Conservation (phyloP, 129 eudicot genomes). For the Centella asiatica region DNA sequence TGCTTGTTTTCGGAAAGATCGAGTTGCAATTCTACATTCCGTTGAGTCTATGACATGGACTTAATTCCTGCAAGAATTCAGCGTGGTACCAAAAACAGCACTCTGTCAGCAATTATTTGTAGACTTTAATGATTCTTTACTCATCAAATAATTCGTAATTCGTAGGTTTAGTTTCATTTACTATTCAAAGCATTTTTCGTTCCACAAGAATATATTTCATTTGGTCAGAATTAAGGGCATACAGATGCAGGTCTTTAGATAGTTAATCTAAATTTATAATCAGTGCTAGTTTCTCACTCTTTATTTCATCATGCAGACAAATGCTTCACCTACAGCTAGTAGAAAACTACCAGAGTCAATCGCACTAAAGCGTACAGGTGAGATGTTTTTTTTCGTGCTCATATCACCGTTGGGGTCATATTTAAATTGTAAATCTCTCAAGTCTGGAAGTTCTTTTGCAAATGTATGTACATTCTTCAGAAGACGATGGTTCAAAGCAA, state of each 20-base stretch:
- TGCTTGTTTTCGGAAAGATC: no score
- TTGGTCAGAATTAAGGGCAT: neutral
- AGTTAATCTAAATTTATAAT: neutral
- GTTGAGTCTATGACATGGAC: no score
- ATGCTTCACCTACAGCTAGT: conserved; percentile 29
- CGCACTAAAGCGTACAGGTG: conserved; percentile 34
- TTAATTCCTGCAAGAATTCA: no score
- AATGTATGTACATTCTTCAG: conserved; percentile 6
- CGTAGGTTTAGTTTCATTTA: neutral
- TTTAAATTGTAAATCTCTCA: conserved; percentile 4
- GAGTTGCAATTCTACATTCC: no score
- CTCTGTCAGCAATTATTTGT: neutral
- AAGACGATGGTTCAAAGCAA: conserved; percentile 44
- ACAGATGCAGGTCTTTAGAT: neutral
- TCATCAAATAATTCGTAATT: neutral
- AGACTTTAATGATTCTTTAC: neutral
- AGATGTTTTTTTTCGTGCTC: conserved; percentile 19
- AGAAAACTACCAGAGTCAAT: conserved; percentile 31
- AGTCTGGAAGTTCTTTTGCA: neutral
- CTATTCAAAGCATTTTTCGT: neutral
- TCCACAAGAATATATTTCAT: neutral
- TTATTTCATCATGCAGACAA: conserved; percentile 30
- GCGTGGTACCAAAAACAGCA: no score
- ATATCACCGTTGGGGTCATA: conserved; percentile 4
- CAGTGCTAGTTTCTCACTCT: neutral